Evolutionary conservation across 2,329 filamentous ascomycete species (phyloP), one percentile per base, ranked within the genome.

Genomic region (Cucurbitaria berberidis): DNA sequence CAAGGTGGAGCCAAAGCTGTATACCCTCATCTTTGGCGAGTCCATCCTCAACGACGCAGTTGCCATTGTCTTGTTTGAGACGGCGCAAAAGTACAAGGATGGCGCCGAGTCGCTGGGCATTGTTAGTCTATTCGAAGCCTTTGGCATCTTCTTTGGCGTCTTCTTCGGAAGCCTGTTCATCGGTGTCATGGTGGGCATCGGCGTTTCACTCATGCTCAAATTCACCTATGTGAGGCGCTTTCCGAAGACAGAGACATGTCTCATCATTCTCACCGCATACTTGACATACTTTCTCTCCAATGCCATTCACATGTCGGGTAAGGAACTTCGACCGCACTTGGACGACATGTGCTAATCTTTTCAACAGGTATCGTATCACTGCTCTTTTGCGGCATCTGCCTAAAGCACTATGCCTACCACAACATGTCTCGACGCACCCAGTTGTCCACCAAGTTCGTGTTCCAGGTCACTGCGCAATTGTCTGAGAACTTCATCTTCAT

Each of bases 401-500:
- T 99, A 59, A 99, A 99, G 77, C 95, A 99, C 74, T 99, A 99
- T 70, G 95, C 95, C 58, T 99, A 99, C 78, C 97, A 98, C 82
- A 99, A 99, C 80, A 99, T 99, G 95, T 99, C 95, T 26, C 88
- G 95, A 43, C 88, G 95, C 57, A 98, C 95, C 1, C 95, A 99
- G 74, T 87, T 99, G 59, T 96, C 95, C 15, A 99, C 95, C 46
- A 99, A 99, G 75, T 99, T 96, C 77, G 84, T 97, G 51, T 99
- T 99, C 79, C 91, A 96, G 74, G 88, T 96, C 57, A 88, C 96
- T 65, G 91, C 95, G 3, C 95, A 99, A 76, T 79, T 99, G 40
- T 96, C 93, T 0, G 95, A 99, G 78, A 99, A 99, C 76, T 99
- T 99, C 74, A 99, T 99, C 76, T 99, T 99, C 80, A 99, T 99